Percentiles rank a stretch among this genome's conserved stretches.
Evolutionary conservation across 2,329 filamentous ascomycete species (phyloP).

Genomic region (Bipolaris victoriae): DNA sequence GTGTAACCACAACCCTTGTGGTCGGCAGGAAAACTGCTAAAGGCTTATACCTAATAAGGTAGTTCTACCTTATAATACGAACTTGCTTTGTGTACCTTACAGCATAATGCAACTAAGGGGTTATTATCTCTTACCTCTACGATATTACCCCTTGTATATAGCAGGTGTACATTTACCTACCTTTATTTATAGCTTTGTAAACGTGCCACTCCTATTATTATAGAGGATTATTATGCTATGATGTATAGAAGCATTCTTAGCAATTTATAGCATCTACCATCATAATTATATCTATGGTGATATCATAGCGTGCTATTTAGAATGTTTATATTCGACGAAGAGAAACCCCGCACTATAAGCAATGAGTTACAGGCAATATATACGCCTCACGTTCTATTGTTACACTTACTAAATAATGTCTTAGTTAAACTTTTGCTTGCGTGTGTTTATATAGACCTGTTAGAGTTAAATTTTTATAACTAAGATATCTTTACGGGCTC

Average conservation of each 20-base stretch:
- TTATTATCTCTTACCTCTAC: background rate
- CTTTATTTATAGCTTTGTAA: background rate
- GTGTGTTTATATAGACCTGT: background rate
- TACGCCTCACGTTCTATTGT: background rate
- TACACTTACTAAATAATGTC: background rate
- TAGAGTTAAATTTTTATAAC: background rate
- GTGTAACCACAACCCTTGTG: background rate
- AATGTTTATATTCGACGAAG: background rate
- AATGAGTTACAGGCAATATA: background rate
- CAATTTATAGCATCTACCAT: background rate
- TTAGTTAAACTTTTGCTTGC: background rate
- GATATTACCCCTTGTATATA: background rate
- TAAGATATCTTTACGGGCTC: background rate
- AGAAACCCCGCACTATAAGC: background rate
- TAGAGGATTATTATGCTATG: background rate
- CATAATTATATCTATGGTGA: background rate
- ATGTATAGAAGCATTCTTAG: background rate
- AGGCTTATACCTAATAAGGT: background rate
- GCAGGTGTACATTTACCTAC: conserved; percentile 1
- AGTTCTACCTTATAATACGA: background rate
- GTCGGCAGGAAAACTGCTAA: background rate
- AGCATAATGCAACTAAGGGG: background rate
- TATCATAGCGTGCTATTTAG: background rate
- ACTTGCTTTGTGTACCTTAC: background rate
- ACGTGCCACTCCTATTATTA: background rate